These are phyloP conservation scores for Adansonia grandidieri DNA, from an alignment of 441 rosid genomes.

Conservation along the genomic window DNA sequence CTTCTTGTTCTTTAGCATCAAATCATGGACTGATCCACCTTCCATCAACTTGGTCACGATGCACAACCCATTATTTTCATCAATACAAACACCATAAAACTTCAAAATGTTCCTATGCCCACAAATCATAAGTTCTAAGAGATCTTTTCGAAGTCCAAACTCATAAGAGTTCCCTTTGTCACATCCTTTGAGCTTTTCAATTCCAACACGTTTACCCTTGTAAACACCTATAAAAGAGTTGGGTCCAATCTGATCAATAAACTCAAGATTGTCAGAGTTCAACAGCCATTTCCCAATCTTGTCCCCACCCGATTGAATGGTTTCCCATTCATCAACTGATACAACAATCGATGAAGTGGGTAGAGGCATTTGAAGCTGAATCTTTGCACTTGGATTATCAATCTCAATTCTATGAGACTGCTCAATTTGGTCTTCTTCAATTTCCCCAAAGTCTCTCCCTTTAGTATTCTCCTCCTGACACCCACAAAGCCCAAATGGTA, in stretches of 20 bases:
- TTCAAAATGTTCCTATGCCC: constrained; percentile 85
- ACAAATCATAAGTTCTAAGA: constrained; percentile 86
- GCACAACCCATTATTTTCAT: constrained; percentile 88
- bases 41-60: constrained; percentile 87
- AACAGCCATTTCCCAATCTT: constrained; percentile 81
- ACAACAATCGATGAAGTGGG: constrained; percentile 69
- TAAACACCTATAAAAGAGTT: constrained; percentile 70
- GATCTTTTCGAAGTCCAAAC: constrained; percentile 78
- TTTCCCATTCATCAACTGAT: constrained; percentile 91
- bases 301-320: constrained; percentile 65
- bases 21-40: constrained; percentile 83
- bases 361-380: constrained; percentile 75
- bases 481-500: constrained; percentile 91
- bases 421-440: constrained; percentile 70
- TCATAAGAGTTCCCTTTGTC: constrained; percentile 88
- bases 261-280: constrained; percentile 75
- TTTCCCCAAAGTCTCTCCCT: constrained; percentile 64
- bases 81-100: constrained; percentile 80
- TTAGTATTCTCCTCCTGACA: constrained; percentile 82
- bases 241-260: constrained; percentile 69
- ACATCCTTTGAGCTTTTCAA: constrained; percentile 93
- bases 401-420: constrained; percentile 50
- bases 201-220: constrained; percentile 75
- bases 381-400: constrained; percentile 47
- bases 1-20: constrained; percentile 77